Evolutionary conservation across 768 basidiomycete species (phyloP), one percentile per base, ranked within the genome.

Genomic region (Lyophyllum shimeji): DNA sequence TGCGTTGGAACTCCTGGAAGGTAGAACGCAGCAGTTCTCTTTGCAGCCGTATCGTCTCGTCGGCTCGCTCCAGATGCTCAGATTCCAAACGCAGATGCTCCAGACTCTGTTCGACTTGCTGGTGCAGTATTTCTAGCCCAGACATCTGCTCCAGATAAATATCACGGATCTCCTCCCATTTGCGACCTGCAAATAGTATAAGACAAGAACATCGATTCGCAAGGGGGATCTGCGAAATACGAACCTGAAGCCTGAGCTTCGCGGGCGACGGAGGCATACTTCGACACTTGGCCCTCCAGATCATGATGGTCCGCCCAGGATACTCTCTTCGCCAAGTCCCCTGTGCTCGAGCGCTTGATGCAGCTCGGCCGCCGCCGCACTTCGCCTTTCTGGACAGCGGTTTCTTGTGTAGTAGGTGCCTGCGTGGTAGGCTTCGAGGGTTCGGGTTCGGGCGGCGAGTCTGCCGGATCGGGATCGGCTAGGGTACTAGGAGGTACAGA

Each of bases 261-360:
- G 34, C 67, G 72, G 25, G 74, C 74, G 21, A 71, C 74, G 27
- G 71, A 67, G 11, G 72, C 66, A 63, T 75, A 78, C 55, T 81
- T 81, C 33, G 76, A 74, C 55, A 86, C 74, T 60, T 85, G 83
- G 7, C 76, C 77, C 24, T 78, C 74, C 72, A 84, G 77, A 51
- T 85, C 85, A 12, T 76, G 78, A 56, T 85, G 80, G 70, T 87
- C 88, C 23, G 88, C 87, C 87, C 87, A 90, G 34, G 87, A 86
- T 7, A 90, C 87, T 5, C 82, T 80, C 71, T 90, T 90, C 17
- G 76, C 69, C 25, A 82, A 73, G 57, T 85, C 82, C 40, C 79
- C 82, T 57, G 80, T 70, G 61, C 78, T 80, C 20, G 71, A 74
- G 53, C 84, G 81, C 68, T 82, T 87, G 60, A 89, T 78, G 62